Percentiles rank a stretch among this genome's conserved stretches.
phyloP scores from a whole-genome alignment of 2,329 filamentous ascomycete genomes.

The Sphaceloma murrayae region DNA sequence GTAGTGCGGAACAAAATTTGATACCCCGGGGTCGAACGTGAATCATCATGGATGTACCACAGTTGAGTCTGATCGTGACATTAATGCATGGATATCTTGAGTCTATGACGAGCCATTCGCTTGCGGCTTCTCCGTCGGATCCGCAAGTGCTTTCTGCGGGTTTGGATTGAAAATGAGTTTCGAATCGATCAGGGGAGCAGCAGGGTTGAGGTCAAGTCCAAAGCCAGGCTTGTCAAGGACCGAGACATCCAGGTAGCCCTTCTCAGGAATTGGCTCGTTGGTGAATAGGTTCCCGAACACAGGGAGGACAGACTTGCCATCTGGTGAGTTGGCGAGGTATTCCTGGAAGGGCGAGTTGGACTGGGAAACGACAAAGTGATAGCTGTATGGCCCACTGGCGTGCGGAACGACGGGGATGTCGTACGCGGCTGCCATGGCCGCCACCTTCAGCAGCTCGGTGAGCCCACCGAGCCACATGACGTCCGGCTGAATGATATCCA shows the following conservation, averaged over 20 bases:
- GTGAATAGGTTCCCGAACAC: slow-evolving; percentile 87
- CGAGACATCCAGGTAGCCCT: slow-evolving; percentile 69
- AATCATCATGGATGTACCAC: too few relatives aligned
- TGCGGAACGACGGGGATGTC: slow-evolving; percentile 94
- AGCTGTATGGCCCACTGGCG: slow-evolving; percentile 86
- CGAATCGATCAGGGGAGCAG: slow-evolving; percentile 68
- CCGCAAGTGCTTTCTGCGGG: slow-evolving; percentile 36
- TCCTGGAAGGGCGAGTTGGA: slow-evolving; percentile 92
- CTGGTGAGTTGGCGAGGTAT: slow-evolving; percentile 85
- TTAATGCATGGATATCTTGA: slow-evolving; percentile 13
- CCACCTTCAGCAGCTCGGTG: slow-evolving; percentile 83
- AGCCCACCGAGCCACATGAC: slow-evolving; percentile 96
- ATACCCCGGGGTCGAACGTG: too few relatives aligned
- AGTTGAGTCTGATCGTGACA: too few relatives aligned
- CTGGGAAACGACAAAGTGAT: slow-evolving; percentile 92
- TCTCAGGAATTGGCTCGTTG: slow-evolving; percentile 79
- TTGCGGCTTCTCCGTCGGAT: slow-evolving; percentile 21
- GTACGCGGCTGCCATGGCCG: slow-evolving; percentile 82
- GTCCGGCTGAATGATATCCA: slow-evolving; percentile 91
- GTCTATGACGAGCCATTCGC: slow-evolving; percentile 7
- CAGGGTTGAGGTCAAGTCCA: slow-evolving; percentile 75
- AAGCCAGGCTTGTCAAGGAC: slow-evolving; percentile 79
- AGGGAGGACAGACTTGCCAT: slow-evolving; percentile 79
- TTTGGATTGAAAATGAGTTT: slow-evolving; percentile 61
- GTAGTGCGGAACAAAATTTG: background rate